These are phyloP conservation scores for Eustoma russellianum DNA, from an alignment of 257 asterid species.

Conservation along the genomic window DNA sequence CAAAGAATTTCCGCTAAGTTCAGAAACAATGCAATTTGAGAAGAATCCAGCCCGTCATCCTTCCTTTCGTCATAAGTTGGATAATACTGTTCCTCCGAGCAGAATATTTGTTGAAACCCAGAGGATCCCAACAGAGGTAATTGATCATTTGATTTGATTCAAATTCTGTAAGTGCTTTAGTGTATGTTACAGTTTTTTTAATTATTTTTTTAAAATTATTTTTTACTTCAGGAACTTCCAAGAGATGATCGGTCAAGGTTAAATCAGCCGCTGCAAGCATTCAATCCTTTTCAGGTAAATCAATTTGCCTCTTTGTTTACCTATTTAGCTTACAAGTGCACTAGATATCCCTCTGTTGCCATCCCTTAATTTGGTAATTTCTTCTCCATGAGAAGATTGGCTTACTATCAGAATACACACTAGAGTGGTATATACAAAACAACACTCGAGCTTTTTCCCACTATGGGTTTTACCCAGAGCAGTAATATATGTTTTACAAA, in stretches of 20 bases:
- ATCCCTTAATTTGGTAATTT: not conserved
- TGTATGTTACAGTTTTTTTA: not conserved
- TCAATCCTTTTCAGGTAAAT: slow-evolving; percentile 54
- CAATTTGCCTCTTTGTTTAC: not conserved
- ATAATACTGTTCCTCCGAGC: slow-evolving; percentile 45
- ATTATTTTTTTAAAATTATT: slow-evolving; percentile 7
- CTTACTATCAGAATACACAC: no score
- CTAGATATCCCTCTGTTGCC: not conserved
- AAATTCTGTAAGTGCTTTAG: slow-evolving; percentile 3
- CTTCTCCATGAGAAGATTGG: not conserved
- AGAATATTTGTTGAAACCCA: slow-evolving; percentile 55
- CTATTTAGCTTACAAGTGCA: not conserved
- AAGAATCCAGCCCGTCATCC: slow-evolving; percentile 51
- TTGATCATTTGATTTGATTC: slow-evolving; percentile 5
- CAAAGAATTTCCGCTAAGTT: slow-evolving; percentile 43
- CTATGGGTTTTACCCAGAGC: no score
- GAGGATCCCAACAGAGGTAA: slow-evolving; percentile 72
- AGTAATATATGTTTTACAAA: no score
- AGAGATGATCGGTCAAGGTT: slow-evolving; percentile 63
- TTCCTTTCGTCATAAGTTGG: slow-evolving; percentile 61
- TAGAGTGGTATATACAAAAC: no score
- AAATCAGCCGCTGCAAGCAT: slow-evolving; percentile 44
- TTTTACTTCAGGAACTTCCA: slow-evolving; percentile 45
- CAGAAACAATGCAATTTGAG: slow-evolving; percentile 54
- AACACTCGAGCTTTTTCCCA: no score